phyloP scores from a whole-genome alignment of 306 rosid species.

The Cucumis cinereus region DNA sequence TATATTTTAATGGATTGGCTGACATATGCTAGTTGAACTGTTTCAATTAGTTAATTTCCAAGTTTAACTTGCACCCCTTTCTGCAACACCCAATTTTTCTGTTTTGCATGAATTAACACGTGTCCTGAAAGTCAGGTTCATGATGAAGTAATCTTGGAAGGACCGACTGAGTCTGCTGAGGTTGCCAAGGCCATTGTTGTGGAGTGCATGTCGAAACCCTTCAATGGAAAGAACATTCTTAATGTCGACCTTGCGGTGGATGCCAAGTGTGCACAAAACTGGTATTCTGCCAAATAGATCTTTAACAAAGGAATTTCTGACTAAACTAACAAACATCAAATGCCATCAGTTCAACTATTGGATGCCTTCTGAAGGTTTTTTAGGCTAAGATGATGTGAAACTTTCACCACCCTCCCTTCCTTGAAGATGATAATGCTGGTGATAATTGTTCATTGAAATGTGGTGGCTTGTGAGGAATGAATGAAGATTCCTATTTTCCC shows the following conservation, averaged over 20 bases:
- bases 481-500: neutral
- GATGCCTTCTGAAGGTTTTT: neutral
- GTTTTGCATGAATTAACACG: neutral
- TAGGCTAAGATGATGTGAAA: neutral
- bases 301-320: neutral
- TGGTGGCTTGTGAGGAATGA: neutral
- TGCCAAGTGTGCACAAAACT: conserved; percentile 82
- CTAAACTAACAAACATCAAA: neutral
- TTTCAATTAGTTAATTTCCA: neutral
- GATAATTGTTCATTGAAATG: neutral
- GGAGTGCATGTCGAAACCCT: conserved; percentile 86
- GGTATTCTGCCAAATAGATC: conserved; percentile 65
- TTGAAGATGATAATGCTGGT: neutral
- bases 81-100: neutral
- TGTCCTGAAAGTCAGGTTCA: conserved; percentile 46
- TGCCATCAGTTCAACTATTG: neutral
- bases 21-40: neutral
- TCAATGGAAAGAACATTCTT: conserved; percentile 58
- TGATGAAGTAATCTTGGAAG: conserved; percentile 96
- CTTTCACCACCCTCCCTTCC: neutral
- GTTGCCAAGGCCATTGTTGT: conserved; percentile 77
- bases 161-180: conserved; percentile 76
- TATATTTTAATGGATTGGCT: neutral
- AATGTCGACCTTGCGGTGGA: conserved; percentile 71
- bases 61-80: neutral